Evolutionary conservation across 108 stramenopile species (phyloP).

Genomic region (Schizochytrium sp.): DNA sequence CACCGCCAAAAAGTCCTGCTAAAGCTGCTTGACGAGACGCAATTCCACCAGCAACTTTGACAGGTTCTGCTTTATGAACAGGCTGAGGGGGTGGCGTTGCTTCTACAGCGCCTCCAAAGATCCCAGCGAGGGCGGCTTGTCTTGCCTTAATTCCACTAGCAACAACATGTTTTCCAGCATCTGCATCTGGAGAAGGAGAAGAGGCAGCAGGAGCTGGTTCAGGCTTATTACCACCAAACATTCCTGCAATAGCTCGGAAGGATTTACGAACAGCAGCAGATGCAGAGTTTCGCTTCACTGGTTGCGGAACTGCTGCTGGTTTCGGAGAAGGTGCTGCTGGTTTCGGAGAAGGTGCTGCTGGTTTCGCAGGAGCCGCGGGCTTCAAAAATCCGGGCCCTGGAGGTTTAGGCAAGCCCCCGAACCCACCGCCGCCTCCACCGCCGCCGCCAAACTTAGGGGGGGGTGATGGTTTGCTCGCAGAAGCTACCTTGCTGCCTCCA

Average conservation of each 20-base stretch:
- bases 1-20: conserved; percentile 41
- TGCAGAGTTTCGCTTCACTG: not conserved
- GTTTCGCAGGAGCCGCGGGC: no score
- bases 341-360: no score
- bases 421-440: not conserved
- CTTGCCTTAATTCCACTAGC: not conserved
- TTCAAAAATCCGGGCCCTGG: no score
- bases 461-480: not conserved
- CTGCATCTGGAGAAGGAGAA: not conserved
- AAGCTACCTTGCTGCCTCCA: not conserved
- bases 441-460: conserved; percentile 22
- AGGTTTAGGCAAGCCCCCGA: not conserved
- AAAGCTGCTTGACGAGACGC: conserved; percentile 10
- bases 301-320: no score
- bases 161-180: not conserved
- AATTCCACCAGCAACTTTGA: conserved; percentile 9
- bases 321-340: no score
- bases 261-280: not conserved
- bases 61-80: not conserved
- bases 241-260: not conserved
- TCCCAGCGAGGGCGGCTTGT: conserved; percentile 15
- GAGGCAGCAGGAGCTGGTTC: not conserved
- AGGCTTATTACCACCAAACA: not conserved
- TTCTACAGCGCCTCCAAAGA: not conserved
- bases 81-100: not conserved